A percentile compares a stretch with the other conserved stretches of the same genome.
Conservation (phyloP, 495 filamentous ascomycete species). For the Aspergillus campestris region DNA sequence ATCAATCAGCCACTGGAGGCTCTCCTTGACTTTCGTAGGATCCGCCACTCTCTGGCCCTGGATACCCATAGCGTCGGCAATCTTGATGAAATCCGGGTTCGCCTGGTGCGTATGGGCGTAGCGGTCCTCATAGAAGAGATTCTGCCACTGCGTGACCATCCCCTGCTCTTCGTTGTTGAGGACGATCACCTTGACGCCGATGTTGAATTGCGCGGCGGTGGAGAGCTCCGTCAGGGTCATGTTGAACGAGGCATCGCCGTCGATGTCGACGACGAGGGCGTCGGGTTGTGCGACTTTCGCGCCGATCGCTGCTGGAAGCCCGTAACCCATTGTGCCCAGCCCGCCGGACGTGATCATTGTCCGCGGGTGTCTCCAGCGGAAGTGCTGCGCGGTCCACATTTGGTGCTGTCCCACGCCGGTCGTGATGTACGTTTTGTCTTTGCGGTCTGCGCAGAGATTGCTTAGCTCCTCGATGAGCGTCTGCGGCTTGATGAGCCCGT, state of each 20-base stretch:
- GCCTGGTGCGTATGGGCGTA: constrained; percentile 88
- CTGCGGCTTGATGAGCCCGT: constrained; percentile 81
- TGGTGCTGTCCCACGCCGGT: constrained; percentile 96
- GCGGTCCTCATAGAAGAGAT: constrained; percentile 86
- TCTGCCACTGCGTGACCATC: constrained; percentile 97
- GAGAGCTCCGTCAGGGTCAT: constrained; percentile 93
- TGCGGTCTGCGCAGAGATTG: constrained; percentile 61
- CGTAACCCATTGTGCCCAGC: constrained; percentile 92
- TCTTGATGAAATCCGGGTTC: constrained; percentile 53
- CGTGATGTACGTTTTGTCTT: constrained; percentile 75
- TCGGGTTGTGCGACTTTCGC: constrained; percentile 89
- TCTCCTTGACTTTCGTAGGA: constrained; percentile 53
- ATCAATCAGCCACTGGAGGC: constrained; percentile 56
- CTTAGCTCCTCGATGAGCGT: constrained; percentile 77
- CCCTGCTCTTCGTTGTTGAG: constrained; percentile 92
- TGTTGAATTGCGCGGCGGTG: constrained; percentile 84
- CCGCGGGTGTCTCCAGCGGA: constrained; percentile 81
- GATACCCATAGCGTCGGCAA: constrained; percentile 58
- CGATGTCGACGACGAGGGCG: constrained; percentile 83
- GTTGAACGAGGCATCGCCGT: constrained; percentile 90
- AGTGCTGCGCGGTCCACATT: constrained; percentile 96
- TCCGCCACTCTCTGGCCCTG: constrained; percentile 47
- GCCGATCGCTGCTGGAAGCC: constrained; percentile 85
- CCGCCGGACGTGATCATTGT: constrained; percentile 91
- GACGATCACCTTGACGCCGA: constrained; percentile 86